Evolutionary conservation across 2,329 filamentous ascomycete species (phyloP).

Genomic region (Monosporascus sp.): DNA sequence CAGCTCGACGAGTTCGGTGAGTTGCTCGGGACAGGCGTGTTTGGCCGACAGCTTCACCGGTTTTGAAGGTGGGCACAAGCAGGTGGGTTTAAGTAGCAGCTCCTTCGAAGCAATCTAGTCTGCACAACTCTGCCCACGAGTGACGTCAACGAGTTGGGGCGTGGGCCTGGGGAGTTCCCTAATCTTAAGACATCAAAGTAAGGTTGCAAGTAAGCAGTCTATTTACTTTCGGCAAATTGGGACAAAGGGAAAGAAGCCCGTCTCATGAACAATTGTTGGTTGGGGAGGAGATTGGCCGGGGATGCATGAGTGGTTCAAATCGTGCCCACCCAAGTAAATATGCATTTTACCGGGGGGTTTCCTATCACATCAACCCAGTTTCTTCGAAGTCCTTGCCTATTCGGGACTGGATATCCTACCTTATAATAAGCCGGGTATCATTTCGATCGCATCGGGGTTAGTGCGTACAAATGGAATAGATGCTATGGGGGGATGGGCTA

Average conservation of each 20-base stretch:
- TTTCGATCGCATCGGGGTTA: no score
- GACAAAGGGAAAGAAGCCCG: neutral
- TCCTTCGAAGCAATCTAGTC: neutral
- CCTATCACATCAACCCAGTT: no score
- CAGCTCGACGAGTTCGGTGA: slow-evolving; percentile 25
- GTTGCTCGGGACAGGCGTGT: slow-evolving; percentile 8
- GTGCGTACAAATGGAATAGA: no score
- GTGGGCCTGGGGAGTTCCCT: neutral
- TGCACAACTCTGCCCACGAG: neutral
- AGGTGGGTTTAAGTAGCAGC: neutral
- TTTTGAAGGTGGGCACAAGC: neutral
- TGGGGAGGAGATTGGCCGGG: neutral
- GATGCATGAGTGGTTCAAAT: neutral
- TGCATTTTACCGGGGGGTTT: no score
- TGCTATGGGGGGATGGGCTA: no score
- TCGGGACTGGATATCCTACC: no score
- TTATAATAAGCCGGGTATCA: no score
- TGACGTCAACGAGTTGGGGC: neutral
- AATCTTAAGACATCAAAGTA: neutral
- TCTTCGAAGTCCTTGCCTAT: no score
- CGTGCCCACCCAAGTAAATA: no score
- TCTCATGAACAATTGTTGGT: neutral
- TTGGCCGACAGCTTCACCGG: neutral
- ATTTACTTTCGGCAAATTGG: neutral
- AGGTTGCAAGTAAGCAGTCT: neutral